Percentiles rank a stretch among this genome's conserved stretches.
Evolutionary conservation across 176 grass and related monocot species (phyloP).

Genomic region (Chloris gayana): DNA sequence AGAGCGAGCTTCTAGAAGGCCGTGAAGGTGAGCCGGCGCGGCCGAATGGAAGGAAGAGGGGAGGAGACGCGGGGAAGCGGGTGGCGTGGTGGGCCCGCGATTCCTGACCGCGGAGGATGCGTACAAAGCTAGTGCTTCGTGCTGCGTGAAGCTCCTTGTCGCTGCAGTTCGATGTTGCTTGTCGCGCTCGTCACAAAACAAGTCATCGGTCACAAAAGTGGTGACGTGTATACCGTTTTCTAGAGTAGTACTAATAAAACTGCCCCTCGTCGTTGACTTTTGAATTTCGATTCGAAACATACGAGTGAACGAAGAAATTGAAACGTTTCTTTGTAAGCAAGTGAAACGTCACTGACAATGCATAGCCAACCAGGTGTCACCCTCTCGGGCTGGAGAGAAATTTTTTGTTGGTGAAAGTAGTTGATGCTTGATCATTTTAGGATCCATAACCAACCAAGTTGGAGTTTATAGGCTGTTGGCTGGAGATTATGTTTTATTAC

Average conservation of each 20-base stretch:
- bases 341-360: background rate
- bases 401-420: background rate
- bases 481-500: too few species aligned
- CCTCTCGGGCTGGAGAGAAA: background rate
- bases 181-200: background rate
- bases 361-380: background rate
- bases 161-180: background rate
- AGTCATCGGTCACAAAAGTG: background rate
- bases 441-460: too few species aligned
- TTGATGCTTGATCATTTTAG: too few species aligned
- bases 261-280: background rate
- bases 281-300: background rate
- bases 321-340: background rate
- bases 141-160: background rate
- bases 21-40: background rate
- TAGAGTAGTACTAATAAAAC: background rate
- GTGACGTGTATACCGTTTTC: background rate
- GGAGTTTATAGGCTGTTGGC: too few species aligned
- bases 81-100: conserved; percentile 18
- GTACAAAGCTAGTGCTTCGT: background rate
- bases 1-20: conserved; percentile 20
- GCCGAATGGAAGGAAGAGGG: background rate
- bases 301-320: background rate
- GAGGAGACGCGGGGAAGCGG: background rate
- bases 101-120: background rate